Base-by-base conservation (phyloP, 169 alveolate genomes). In the Miamiensis avidus region DNA sequence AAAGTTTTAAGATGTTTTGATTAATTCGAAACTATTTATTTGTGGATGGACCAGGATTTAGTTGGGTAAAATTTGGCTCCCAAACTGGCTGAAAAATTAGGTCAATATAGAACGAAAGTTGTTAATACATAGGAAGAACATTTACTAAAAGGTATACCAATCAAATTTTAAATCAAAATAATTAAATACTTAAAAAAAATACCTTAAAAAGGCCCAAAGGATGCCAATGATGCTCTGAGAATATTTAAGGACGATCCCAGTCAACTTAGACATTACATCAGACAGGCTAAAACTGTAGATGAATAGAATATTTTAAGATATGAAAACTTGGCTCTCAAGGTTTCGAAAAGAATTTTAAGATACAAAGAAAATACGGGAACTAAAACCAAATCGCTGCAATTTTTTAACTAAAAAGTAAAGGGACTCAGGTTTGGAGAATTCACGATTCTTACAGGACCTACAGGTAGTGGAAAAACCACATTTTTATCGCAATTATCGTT, bases 381-480 rank as follows among this genome's bases (percentile, higher is more conserved):
- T 0, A 78, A 81, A 72, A 81, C 94, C 73, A 29, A 76, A 76
- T 82, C 89, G 31, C 93, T 94, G 73, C 73, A 88, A 4, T 90
- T 91, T 31, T 94, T 65, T 87, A 94, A 94, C 75, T 73, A 85
- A n/a, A 85, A 84, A 11, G 83, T 96, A 78, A 94, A 95, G 83
- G 99, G 99, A 29, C 94, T 97, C 76, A 92, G 99, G 69, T 89
- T 93, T 82, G 99, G 99, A 34, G 99, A 98, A 84, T 83, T 98
- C 82, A 94, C 98, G 27, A 93, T 98, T 30, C 93, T 99, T 92
- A 98, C 99, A 25, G 99, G 99, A n/a, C 95, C 98, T 0, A 97
- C 99, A 25, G 99, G 99, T 25, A 93, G 97, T n/a, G 99, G 99
- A 74, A 98, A 98, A 93, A 98, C 99, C 1, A 98, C 99, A 0